Conservation (phyloP, 129 eudicot genomes). For the Deinandra increscens region DNA sequence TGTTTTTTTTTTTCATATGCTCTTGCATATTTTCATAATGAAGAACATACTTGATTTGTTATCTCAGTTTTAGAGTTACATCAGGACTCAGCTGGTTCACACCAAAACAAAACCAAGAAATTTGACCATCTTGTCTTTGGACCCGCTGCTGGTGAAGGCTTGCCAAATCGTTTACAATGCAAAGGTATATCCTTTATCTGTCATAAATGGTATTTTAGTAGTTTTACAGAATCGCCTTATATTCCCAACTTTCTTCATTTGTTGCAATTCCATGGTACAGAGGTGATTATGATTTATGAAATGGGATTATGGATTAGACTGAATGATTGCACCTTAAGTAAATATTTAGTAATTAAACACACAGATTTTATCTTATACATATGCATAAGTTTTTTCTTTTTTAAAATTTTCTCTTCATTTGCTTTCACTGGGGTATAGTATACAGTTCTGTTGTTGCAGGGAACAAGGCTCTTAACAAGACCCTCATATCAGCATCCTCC, state of each 20-base stretch:
- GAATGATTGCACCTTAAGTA: neutral
- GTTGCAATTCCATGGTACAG: constrained; percentile 4
- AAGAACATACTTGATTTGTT: neutral
- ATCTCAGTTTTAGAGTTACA: constrained; percentile 67
- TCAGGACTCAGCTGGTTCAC: constrained; percentile 30
- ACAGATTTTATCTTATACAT: neutral
- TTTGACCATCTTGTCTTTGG: constrained; percentile 79
- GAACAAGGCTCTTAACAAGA: constrained; percentile 70
- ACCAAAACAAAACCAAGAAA: constrained; percentile 45
- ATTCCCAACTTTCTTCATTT: neutral
- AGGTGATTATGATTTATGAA: neutral
- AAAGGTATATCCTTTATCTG: too few relatives aligned
- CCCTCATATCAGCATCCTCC: constrained; percentile 32
- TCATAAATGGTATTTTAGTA: too few relatives aligned
- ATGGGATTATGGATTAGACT: neutral
- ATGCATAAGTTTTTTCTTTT: neutral
- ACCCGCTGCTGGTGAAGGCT: constrained; percentile 87
- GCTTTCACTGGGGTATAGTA: neutral
- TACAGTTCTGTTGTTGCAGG: constrained; percentile 39
- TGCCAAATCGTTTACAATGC: constrained; percentile 84
- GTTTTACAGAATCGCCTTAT: too few relatives aligned
- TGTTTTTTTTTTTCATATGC: neutral
- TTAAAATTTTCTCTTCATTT: neutral
- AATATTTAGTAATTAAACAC: neutral
- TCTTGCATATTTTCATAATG: neutral